Evolutionary conservation across 2,329 filamentous ascomycete genomes (phyloP).

Genomic region (Neocatenulostroma microsporum): DNA sequence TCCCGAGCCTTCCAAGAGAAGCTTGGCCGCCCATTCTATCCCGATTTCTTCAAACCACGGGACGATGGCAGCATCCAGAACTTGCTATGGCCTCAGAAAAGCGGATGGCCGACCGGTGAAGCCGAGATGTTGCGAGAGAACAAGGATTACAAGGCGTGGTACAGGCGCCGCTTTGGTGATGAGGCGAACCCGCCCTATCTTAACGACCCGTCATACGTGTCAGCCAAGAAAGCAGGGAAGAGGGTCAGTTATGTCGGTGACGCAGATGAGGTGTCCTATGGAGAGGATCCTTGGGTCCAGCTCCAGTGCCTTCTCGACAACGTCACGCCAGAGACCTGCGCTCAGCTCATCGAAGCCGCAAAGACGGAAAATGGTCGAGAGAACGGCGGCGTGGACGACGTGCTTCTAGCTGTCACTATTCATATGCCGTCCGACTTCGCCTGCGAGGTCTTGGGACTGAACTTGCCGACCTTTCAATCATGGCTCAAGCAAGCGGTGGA

Average conservation of each 20-base stretch:
- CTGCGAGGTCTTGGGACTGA: not conserved
- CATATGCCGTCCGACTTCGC: not conserved
- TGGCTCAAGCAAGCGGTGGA: not conserved
- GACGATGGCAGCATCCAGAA: not conserved
- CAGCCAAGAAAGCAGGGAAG: not conserved
- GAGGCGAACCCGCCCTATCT: not conserved
- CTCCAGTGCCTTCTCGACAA: not conserved
- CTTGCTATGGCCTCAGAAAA: too few relatives aligned
- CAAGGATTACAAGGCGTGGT: not conserved
- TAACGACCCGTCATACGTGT: not conserved
- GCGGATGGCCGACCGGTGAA: not conserved
- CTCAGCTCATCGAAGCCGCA: not conserved
- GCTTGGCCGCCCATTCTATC: not conserved
- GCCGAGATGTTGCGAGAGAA: conserved; percentile 1
- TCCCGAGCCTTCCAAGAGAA: not conserved
- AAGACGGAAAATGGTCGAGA: not conserved
- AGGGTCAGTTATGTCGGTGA: not conserved
- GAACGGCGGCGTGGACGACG: not conserved
- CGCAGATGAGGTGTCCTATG: not conserved
- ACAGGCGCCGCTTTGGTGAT: not conserved
- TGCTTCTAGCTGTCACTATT: conserved; percentile 1
- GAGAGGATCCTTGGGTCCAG: conserved; percentile 1
- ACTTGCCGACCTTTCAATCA: too few relatives aligned
- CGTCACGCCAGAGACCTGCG: conserved; percentile 1
- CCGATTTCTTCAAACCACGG: not conserved